These are phyloP conservation scores for Plasmopara viticola DNA, from an alignment of 352 stramenopile genomes.

Conservation along the genomic window DNA sequence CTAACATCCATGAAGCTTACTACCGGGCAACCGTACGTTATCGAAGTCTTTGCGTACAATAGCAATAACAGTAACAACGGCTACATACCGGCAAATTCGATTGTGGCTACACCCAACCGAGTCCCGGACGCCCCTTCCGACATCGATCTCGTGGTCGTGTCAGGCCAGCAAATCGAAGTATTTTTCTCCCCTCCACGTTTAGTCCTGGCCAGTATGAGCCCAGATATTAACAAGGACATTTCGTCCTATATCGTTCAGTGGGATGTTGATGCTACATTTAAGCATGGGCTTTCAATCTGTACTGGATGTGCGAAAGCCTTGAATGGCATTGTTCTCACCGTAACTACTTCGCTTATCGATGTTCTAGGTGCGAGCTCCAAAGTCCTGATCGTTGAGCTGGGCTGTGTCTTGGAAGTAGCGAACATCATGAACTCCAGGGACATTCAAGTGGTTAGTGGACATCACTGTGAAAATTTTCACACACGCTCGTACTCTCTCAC, in stretches of 20 bases:
- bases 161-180: conserved; percentile 82
- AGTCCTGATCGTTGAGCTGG: conserved; percentile 46
- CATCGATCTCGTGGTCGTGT: conserved; percentile 82
- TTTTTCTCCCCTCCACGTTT: conserved; percentile 83
- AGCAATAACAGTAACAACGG: too few species aligned
- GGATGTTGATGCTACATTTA: conserved; percentile 69
- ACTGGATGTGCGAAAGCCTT: conserved; percentile 35
- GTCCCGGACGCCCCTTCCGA: conserved; percentile 85
- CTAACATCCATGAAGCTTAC: conserved; percentile 44
- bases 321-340: conserved; percentile 26
- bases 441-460: conserved; percentile 16
- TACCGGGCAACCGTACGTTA: conserved; percentile 67
- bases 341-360: conserved; percentile 18
- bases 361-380: conserved; percentile 17
- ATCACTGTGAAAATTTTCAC: conserved; percentile 44
- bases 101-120: conserved; percentile 61
- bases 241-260: conserved; percentile 88
- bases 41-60: conserved; percentile 85
- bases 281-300: conserved; percentile 54
- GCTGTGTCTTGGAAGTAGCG: conserved; percentile 42
- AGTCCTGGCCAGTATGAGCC: conserved; percentile 38
- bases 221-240: conserved; percentile 82
- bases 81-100: too few species aligned
- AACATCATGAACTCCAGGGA: conserved; percentile 11
- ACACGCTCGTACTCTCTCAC: conserved; percentile 38